Conservation (phyloP, 2,329 filamentous ascomycete genomes). For the Fusarium sp. region DNA sequence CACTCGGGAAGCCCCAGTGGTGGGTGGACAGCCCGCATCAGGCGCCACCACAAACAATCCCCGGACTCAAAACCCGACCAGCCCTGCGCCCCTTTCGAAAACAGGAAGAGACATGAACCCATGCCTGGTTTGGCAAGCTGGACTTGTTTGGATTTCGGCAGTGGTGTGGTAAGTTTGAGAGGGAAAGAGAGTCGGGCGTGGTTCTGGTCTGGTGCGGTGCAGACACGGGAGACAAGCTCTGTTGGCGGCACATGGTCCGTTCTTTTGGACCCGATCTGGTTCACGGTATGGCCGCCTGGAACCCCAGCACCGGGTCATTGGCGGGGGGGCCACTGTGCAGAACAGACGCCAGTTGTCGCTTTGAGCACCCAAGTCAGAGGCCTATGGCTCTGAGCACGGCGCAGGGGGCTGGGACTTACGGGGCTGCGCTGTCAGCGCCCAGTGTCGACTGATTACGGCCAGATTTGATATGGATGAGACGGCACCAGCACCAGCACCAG, state of each 20-base stretch:
- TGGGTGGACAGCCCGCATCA: slow-evolving; percentile 44
- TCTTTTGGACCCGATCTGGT: slow-evolving; percentile 28
- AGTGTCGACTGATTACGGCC: slow-evolving; percentile 24
- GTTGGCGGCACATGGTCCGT: slow-evolving; percentile 26
- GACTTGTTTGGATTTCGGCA: neutral
- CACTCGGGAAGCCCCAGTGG: slow-evolving; percentile 45
- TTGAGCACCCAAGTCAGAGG: slow-evolving; percentile 10
- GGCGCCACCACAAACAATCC: slow-evolving; percentile 44
- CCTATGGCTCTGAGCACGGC: slow-evolving; percentile 7
- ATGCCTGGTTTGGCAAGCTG: slow-evolving; percentile 19
- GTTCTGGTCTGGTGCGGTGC: slow-evolving; percentile 14
- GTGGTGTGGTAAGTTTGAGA: neutral
- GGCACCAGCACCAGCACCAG: slow-evolving; percentile 39
- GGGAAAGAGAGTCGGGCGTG: neutral
- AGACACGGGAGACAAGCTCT: slow-evolving; percentile 12
- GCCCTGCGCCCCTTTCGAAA: slow-evolving; percentile 36
- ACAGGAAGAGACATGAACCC: slow-evolving; percentile 22
- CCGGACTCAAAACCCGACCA: slow-evolving; percentile 41
- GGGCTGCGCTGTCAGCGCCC: slow-evolving; percentile 20
- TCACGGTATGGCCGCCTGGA: slow-evolving; percentile 21
- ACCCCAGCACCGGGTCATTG: slow-evolving; percentile 15
- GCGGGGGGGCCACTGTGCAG: slow-evolving; percentile 28
- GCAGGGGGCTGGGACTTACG: slow-evolving; percentile 22
- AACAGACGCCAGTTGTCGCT: slow-evolving; percentile 33
- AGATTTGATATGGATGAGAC: slow-evolving; percentile 33